These are phyloP conservation scores for Bolboschoenus planiculmis DNA, from an alignment of 176 grass and related monocot genomes.

Conservation along the genomic window DNA sequence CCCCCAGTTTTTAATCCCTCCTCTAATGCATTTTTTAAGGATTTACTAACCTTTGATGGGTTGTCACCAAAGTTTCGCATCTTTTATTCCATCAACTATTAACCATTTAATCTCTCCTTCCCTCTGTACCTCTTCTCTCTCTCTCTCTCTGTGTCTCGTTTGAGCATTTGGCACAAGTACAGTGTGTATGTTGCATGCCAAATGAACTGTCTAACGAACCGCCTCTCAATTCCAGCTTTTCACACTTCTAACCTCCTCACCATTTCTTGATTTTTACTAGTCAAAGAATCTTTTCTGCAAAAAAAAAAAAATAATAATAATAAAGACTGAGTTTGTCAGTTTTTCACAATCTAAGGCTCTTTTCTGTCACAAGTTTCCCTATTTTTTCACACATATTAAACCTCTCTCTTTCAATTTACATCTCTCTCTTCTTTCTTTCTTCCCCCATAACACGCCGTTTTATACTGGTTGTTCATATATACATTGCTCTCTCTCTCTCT, in stretches of 20 bases:
- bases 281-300: constrained; percentile 25
- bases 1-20: neutral
- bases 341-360: neutral
- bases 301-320: neutral
- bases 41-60: constrained; percentile 23
- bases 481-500: neutral
- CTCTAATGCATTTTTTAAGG: constrained; percentile 20
- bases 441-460: neutral
- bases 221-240: neutral
- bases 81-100: constrained; percentile 25
- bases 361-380: neutral
- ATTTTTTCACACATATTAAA: neutral
- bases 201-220: constrained; percentile 22
- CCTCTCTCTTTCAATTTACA: neutral
- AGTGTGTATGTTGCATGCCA: constrained; percentile 16
- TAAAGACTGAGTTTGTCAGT: constrained; percentile 12
- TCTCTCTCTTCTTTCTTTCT: neutral
- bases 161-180: constrained; percentile 13
- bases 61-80: constrained; percentile 39
- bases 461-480: neutral
- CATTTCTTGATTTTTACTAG: neutral
- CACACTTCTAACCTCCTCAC: neutral
- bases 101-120: neutral
- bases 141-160: neutral
- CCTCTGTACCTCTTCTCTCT: constrained; percentile 2